phyloP scores from a whole-genome alignment of 768 basidiomycete genomes.

The Boletus sensibilis region DNA sequence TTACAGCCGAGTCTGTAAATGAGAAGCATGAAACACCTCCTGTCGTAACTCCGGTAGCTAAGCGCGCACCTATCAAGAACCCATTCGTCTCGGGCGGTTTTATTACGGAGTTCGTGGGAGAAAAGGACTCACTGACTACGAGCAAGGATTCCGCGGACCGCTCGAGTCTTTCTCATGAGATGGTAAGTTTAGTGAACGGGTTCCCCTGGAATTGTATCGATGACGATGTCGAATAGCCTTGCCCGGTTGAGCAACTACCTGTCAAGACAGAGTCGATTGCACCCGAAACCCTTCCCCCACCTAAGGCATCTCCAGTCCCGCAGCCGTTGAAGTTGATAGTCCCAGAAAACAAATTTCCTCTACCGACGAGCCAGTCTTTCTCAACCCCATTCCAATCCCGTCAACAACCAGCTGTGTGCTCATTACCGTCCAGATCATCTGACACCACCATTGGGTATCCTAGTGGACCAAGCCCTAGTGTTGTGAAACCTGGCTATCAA shows the following conservation, averaged over 20 bases:
- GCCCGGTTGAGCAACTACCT: constrained; percentile 10
- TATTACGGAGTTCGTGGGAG: constrained; percentile 43
- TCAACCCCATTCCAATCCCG: constrained; percentile 13
- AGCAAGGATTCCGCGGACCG: constrained; percentile 24
- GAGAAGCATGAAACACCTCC: constrained; percentile 13
- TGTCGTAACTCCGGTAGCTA: constrained; percentile 1
- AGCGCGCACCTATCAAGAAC: constrained; percentile 32
- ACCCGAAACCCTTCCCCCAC: constrained; percentile 12
- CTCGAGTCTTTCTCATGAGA: constrained; percentile 8
- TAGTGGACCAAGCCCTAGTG: constrained; percentile 15
- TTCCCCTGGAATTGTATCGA: background rate
- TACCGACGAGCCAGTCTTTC: constrained; percentile 5
- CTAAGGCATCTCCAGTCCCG: constrained; percentile 9
- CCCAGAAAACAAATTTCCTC: constrained; percentile 14
- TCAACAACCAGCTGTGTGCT: constrained; percentile 5
- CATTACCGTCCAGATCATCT: constrained; percentile 20
- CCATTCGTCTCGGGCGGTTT: constrained; percentile 55
- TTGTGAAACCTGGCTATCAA: constrained; percentile 24
- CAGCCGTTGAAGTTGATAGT: constrained; percentile 10
- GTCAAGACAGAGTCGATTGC: constrained; percentile 23
- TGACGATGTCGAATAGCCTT: constrained; percentile 13
- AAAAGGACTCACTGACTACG: constrained; percentile 21
- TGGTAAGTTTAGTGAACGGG: constrained; percentile 8
- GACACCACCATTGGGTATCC: constrained; percentile 14
- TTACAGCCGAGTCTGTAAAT: constrained; percentile 1